A percentile compares a stretch with the other conserved stretches of the same genome.
phyloP scores from a whole-genome alignment of 352 stramenopile species.

The Pythium folliculosum region DNA sequence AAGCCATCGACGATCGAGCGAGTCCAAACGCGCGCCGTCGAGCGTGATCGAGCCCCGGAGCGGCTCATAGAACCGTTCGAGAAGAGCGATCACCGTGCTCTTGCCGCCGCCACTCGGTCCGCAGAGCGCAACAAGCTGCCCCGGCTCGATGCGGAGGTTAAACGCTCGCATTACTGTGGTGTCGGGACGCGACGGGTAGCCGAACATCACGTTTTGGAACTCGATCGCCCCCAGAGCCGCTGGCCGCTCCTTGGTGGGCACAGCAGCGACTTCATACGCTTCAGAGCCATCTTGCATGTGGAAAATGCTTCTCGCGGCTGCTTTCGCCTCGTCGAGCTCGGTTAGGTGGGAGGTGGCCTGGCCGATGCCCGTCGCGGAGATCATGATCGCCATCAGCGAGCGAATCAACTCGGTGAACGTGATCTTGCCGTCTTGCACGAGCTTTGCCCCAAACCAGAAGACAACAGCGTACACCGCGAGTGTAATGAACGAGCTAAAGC shows the following conservation, averaged over 20 bases:
- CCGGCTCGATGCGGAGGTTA: slow-evolving; percentile 73
- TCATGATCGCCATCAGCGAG: slow-evolving; percentile 49
- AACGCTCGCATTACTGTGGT: slow-evolving; percentile 77
- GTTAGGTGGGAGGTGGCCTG: slow-evolving; percentile 33
- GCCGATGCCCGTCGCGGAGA: slow-evolving; percentile 38
- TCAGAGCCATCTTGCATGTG: slow-evolving; percentile 34
- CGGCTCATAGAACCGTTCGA: slow-evolving; percentile 78
- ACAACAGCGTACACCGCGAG: slow-evolving; percentile 28
- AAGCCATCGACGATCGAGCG: slow-evolving; percentile 61
- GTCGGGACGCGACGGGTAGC: slow-evolving; percentile 68
- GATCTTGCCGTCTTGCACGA: slow-evolving; percentile 43
- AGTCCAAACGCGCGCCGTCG: slow-evolving; percentile 64
- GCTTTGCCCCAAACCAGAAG: slow-evolving; percentile 32
- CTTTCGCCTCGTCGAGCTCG: slow-evolving; percentile 74
- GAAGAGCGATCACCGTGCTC: slow-evolving; percentile 27
- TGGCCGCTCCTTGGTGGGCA: too few species aligned
- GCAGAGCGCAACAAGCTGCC: slow-evolving; percentile 59
- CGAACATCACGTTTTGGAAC: slow-evolving; percentile 74
- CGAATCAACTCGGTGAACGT: slow-evolving; percentile 43
- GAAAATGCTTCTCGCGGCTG: slow-evolving; percentile 46
- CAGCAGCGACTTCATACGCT: too few species aligned
- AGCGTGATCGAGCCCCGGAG: slow-evolving; percentile 55
- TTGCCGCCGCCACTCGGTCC: slow-evolving; percentile 31
- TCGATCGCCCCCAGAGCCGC: slow-evolving; percentile 36
- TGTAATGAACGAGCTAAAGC: slow-evolving; percentile 31